Conservation (phyloP, 169 alveolate species). For the Amoebophrya sp. region DNA sequence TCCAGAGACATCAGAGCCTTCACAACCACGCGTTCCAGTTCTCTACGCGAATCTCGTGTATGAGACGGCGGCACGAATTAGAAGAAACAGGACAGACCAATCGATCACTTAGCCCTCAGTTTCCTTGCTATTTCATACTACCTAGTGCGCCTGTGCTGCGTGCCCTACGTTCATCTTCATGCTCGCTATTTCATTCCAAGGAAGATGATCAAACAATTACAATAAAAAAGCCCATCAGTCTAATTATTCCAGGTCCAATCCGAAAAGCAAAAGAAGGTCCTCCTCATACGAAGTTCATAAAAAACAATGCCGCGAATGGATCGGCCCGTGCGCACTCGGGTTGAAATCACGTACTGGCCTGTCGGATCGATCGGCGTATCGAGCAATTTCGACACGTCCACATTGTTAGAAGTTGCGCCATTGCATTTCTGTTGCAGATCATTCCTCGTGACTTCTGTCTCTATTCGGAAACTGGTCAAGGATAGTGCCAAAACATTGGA, state of each 20-base stretch:
- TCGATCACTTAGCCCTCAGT: no score
- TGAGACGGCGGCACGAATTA: slow-evolving; percentile 53
- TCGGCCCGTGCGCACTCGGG: slow-evolving; percentile 44
- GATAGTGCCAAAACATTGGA: no score
- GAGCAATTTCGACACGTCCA: slow-evolving; percentile 43
- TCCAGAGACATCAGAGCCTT: slow-evolving; percentile 38
- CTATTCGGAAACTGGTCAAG: no score
- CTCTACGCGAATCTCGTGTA: slow-evolving; percentile 42
- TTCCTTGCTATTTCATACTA: no score
- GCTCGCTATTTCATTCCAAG: neutral
- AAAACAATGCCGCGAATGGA: slow-evolving; percentile 44
- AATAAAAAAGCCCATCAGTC: neutral
- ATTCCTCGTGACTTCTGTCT: no score
- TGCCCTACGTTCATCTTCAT: neutral
- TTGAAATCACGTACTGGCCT: slow-evolving; percentile 35
- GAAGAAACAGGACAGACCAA: no score
- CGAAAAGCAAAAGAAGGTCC: neutral
- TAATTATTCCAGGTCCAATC: neutral
- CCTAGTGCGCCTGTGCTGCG: neutral
- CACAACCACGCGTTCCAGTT: slow-evolving; percentile 44
- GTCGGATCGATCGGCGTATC: slow-evolving; percentile 33
- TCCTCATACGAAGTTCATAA: neutral
- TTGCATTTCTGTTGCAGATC: no score
- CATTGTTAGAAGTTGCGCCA: no score
- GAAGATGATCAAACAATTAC: neutral